A percentile compares a stretch with the other conserved stretches of the same genome.
These are phyloP conservation scores for Henckelia pumila DNA, from an alignment of 257 asterid species.

Conservation along the genomic window DNA sequence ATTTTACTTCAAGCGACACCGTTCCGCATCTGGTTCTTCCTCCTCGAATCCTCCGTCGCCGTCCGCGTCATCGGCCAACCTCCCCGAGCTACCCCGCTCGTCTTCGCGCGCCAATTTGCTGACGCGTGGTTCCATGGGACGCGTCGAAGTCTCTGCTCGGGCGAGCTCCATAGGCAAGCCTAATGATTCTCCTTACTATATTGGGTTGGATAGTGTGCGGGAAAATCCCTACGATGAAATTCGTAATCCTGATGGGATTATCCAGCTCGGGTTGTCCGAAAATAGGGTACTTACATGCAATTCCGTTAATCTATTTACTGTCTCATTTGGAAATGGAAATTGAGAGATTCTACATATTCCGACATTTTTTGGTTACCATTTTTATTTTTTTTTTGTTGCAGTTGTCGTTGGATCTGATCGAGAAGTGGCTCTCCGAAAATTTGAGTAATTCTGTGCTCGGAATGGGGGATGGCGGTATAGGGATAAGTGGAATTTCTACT, in stretches of 20 bases:
- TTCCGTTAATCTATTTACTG: conserved; percentile 4
- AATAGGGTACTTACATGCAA: conserved; percentile 48
- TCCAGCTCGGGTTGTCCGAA: conserved; percentile 87
- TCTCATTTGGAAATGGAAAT: conserved; percentile 14
- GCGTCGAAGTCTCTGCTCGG: conserved; percentile 53
- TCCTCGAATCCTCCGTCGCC: conserved; percentile 44
- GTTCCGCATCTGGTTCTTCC: conserved; percentile 43
- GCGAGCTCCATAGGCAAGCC: conserved; percentile 62
- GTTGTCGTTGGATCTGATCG: conserved; percentile 89
- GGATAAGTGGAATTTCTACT: conserved; percentile 61
- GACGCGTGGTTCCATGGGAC: conserved; percentile 55
- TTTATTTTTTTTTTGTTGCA: conserved; percentile 33
- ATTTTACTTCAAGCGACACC: conserved; percentile 76
- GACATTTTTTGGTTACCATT: background rate
- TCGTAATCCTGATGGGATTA: conserved; percentile 62
- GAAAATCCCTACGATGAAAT: conserved; percentile 57
- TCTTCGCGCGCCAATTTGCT: conserved; percentile 70
- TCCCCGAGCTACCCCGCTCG: conserved; percentile 55
- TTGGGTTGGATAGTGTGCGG: conserved; percentile 70
- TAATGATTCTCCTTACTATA: conserved; percentile 75
- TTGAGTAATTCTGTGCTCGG: conserved; percentile 45
- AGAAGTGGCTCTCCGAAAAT: conserved; percentile 63
- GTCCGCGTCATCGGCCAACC: conserved; percentile 46
- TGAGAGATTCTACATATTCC: background rate
- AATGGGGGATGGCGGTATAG: conserved; percentile 36